Percentiles rank a stretch among this genome's conserved stretches.
Evolutionary conservation across 2,329 filamentous ascomycete genomes (phyloP).

Genomic region (Fusarium siculi): DNA sequence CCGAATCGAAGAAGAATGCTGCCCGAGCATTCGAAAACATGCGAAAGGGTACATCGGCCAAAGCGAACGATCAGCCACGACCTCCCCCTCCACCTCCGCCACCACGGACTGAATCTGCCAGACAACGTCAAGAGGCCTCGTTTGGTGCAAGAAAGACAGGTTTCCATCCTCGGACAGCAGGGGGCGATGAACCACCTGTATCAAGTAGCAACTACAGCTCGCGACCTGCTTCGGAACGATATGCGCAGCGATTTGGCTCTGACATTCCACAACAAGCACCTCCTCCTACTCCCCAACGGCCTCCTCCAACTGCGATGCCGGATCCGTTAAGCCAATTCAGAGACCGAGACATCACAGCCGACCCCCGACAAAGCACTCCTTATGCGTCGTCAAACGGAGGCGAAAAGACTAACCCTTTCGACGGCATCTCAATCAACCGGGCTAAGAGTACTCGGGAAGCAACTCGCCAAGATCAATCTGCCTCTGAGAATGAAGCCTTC

Average conservation of each 20-base stretch:
- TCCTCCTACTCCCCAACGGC: constrained; percentile 25
- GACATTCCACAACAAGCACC: constrained; percentile 25
- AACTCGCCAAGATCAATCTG: constrained; percentile 41
- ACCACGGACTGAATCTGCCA: constrained; percentile 62
- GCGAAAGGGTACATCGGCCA: constrained; percentile 50
- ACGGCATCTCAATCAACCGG: constrained; percentile 57
- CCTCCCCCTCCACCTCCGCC: constrained; percentile 52
- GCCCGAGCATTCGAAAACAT: constrained; percentile 57
- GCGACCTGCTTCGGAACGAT: constrained; percentile 44
- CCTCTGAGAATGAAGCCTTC: constrained; percentile 36
- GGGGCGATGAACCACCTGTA: constrained; percentile 64
- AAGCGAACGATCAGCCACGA: constrained; percentile 43
- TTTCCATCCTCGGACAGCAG: constrained; percentile 61
- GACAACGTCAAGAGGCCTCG: constrained; percentile 64
- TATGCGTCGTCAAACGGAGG: constrained; percentile 66
- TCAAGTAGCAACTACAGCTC: constrained; percentile 62
- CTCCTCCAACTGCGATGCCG: constrained; percentile 45
- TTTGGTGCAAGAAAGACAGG: constrained; percentile 64
- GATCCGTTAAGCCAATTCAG: constrained; percentile 62
- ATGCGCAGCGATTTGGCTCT: constrained; percentile 21
- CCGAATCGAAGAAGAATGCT: constrained; percentile 55
- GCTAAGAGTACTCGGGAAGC: constrained; percentile 58
- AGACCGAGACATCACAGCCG: constrained; percentile 52
- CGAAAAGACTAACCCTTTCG: constrained; percentile 69
- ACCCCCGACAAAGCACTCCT: constrained; percentile 66